Percentiles rank a stretch among this genome's conserved stretches.
phyloP scores from a whole-genome alignment of 176 grass and related monocot species.

The Juncus effusus region DNA sequence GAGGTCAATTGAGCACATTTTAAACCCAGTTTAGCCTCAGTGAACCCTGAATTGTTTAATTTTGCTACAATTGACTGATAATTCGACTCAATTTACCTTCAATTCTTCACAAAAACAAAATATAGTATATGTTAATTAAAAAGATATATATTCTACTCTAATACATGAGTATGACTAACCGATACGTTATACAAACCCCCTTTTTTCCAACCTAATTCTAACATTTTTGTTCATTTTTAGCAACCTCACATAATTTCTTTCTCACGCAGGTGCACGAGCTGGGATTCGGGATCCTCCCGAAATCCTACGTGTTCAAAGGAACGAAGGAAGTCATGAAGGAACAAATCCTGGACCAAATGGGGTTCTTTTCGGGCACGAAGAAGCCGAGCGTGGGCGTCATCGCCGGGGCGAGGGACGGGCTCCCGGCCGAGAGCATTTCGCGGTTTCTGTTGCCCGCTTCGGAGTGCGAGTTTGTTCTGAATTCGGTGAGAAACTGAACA shows the following conservation, averaged over 20 bases:
- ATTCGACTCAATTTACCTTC: too few relatives aligned
- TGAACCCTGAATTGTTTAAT: too few relatives aligned
- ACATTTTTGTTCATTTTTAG: conserved; percentile 9
- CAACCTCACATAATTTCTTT: neutral
- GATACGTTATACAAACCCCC: neutral
- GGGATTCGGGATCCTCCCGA: conserved; percentile 80
- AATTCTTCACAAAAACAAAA: too few relatives aligned
- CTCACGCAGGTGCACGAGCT: conserved; percentile 73
- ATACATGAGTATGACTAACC: too few relatives aligned
- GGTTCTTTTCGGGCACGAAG: conserved; percentile 63
- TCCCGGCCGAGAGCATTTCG: conserved; percentile 66
- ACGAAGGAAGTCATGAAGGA: conserved; percentile 85
- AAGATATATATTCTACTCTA: too few relatives aligned
- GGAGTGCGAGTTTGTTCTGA: conserved; percentile 85
- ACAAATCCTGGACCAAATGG: conserved; percentile 89
- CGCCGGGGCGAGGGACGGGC: conserved; percentile 59
- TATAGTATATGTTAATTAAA: too few relatives aligned
- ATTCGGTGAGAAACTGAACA: conserved; percentile 58
- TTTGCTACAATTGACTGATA: too few relatives aligned
- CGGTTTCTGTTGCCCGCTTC: conserved; percentile 86
- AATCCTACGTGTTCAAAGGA: conserved; percentile 92
- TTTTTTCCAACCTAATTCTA: neutral
- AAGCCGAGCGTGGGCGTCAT: conserved; percentile 75
- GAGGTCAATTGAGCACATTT: too few relatives aligned
- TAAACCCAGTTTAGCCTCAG: too few relatives aligned